These are phyloP conservation scores for Tylopilus sp. DNA, from an alignment of 768 basidiomycete species.

Conservation along the genomic window DNA sequence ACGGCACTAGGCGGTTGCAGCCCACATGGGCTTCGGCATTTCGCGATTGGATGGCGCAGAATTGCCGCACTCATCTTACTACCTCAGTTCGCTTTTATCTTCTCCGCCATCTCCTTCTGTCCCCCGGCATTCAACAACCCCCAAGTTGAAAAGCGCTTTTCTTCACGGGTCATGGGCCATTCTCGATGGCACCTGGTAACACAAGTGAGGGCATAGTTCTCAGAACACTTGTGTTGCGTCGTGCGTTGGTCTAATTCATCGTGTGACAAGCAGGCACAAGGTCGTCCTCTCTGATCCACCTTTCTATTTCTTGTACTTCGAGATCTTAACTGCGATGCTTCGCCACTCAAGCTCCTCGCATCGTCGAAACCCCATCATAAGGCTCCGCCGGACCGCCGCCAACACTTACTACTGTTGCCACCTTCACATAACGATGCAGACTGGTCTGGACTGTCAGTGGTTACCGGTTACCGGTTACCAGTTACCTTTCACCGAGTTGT, in stretches of 20 bases:
- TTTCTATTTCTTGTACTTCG: not conserved
- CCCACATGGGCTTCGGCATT: not conserved
- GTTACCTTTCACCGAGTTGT: not conserved
- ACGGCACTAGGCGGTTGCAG: too few species aligned
- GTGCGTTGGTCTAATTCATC: conserved; percentile 7
- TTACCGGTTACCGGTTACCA: too few species aligned
- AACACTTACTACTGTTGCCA: not conserved
- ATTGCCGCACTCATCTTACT: not conserved
- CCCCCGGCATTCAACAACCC: too few species aligned
- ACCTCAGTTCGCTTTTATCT: not conserved
- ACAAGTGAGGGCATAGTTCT: conserved; percentile 48
- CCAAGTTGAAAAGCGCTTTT: not conserved
- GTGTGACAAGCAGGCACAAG: not conserved
- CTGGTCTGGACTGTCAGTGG: not conserved
- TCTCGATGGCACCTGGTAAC: conserved; percentile 14
- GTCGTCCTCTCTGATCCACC: not conserved
- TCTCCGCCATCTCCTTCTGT: too few species aligned
- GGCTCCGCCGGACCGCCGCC: not conserved
- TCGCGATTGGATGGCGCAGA: not conserved
- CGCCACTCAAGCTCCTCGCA: not conserved
- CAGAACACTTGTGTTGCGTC: conserved; percentile 35
- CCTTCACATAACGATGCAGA: not conserved
- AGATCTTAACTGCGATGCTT: not conserved
- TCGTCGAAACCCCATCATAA: not conserved
- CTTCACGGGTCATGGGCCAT: not conserved